Base-by-base conservation (phyloP, 148 eudicot genomes). In the Camellia japonica region DNA sequence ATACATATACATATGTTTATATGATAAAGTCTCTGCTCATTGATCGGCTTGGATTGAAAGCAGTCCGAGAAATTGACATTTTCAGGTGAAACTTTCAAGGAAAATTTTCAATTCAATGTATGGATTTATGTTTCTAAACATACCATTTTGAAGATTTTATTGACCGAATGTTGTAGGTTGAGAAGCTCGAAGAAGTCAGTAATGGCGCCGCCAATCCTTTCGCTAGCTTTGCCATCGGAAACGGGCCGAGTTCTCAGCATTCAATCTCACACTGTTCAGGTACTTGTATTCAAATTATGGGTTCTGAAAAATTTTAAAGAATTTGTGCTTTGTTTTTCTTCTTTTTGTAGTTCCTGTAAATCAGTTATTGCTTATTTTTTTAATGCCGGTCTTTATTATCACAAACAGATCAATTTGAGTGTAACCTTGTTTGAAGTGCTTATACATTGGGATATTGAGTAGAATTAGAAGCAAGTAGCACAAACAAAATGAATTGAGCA, bases 221-320 rank as follows among this genome's bases (percentile, higher is more conserved):
- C 99, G 0, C 69, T 95, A 67, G 97, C 90, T 75, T 88, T 95
- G 86, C 99, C 97, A 15, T 90, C 97, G 14, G 93, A 87, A 18
- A 93, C 94, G 52, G 99, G 99, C 49, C 94, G 99, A 68, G 97
- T 95, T 83, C 97, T 95, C 64, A 95, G 99, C 80, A 93, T 95
- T 77, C 99, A 95, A 71, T 95, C 99, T 78, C 99, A 95, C 70
- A 95, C 99, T 78, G 97, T 95, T 78, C 99, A 95, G 96, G 99
- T 93, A 68, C 61, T 19, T 69, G 11, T 9, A 69, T 12, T 65
- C 23, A 30, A 42, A 38, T 20, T 68, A 68, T 65, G 67, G 10
- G 18, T 63, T 52, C 18, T 55, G 71, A 66, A 52, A 30, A 0
- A 0, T 30, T 30, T 30, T 30, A 30, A 30, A 30, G 38, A 30